Base-by-base conservation (phyloP, 108 stramenopile genomes). In the Nannochloropsis gaditana region DNA sequence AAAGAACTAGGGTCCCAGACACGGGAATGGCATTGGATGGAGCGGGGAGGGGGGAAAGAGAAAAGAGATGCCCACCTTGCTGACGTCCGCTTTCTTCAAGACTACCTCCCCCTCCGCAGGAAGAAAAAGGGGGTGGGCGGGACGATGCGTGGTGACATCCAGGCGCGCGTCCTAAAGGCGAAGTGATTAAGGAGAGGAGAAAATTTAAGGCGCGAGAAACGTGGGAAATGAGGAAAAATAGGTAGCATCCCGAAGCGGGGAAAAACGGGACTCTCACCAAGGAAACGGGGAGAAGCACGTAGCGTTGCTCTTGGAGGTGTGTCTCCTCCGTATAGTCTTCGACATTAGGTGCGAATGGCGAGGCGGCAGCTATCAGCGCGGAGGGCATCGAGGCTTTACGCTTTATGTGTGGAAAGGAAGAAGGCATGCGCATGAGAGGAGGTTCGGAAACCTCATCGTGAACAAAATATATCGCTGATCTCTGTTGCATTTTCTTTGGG, bases 21-120 rank as follows among this genome's bases (percentile, higher is more conserved):
- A 59, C 42, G 41, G 44, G 41, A 45, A 90, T 84, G 21, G 92
- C 87, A 91, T 94, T 93, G 89, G 93, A 94, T 80, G 93, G 86
- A 83, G 94, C 84, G 86, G 94, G 88, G 19, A 73, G 19, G 59
- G 19, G 19, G 17, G 19, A 19, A 19, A 15, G 59, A 73, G 59
- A 15, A 19, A 19, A 15, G 59, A 73, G 59, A 15, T 19, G 15
- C 86, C 44, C 86, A 86, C 86, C 81, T 59, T 50, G 50, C 50
- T 80, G 19, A 80, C 80, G 15, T 9, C 42, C 88, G 95, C 88
- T 90, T 95, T 92, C 87, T 95, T 94, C 43, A 91, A 91, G 8
- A 90, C 80, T 17, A 96, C 47, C 47, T 50, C 47, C 47, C 47
- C 47, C 47, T 15, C 47, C 15, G 47, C 47, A 15, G 15, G 15